Evolutionary conservation across 78 protist genomes (phyloP), one percentile per base, ranked within the genome.

Genomic region (Anaeramoeba flamelloides): DNA sequence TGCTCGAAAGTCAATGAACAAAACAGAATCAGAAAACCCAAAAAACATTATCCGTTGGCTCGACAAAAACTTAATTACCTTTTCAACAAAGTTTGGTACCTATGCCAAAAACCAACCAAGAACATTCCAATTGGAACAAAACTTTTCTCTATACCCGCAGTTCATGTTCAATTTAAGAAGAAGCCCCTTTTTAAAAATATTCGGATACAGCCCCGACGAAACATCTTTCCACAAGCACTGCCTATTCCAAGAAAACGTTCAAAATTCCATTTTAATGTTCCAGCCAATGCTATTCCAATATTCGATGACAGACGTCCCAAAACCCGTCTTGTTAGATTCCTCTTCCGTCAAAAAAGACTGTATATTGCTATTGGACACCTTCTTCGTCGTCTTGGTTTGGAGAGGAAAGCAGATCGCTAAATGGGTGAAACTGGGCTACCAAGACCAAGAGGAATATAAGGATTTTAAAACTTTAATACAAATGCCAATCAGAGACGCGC

Each of bases 91-190:
- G 4, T 22, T 77, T 81, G 32, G 38, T 8, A 32, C 3, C 32
- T 81, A 8, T 8, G 39, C 64, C 64, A 75, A 22, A 75, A 95
- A 92, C 77, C 89, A 91, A 31, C 88, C 96, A 33, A 0, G 12
- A 22, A 81, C 92, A 30, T 89, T 95, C 77, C 82, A 79, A 1
- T 88, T 95, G 69, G n/a, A 86, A 12, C 34, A 77, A 1, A 41
- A 77, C 81, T 91, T 95, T 64, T 2, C 92, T 31, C 80, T 94
- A 39, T 95, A 93, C 81, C 99, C 98, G 34, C 96, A 92, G 75
- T 95, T 94, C 79, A 92, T 96, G 95, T 97, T 93, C 91, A 95
- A 97, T 87, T 81, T 97, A 74, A 90, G 99, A 17, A 89, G 99
- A n/a, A 85, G 92, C 17, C 87, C 80, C 38, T 26, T 3, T 4